Base-by-base conservation (phyloP, 306 rosid species). In the Dalbergia oliveri region DNA sequence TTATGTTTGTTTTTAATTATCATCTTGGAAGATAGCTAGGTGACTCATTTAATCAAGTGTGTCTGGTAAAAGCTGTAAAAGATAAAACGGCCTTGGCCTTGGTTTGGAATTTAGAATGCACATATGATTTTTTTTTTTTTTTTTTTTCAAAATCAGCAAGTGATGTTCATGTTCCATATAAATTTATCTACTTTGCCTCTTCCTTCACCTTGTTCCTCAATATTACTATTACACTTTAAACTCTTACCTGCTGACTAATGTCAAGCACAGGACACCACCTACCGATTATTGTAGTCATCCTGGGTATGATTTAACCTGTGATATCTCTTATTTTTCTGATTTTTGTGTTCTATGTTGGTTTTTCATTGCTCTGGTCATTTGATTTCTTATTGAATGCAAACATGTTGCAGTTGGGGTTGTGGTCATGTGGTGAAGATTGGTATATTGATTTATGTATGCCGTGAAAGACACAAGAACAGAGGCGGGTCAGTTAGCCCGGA, bases 241-340 rank as follows among this genome's bases (percentile, higher is more conserved):
- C 21, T 49, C 26, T 54, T 19, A 73, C 59, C 58, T 72, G 33
- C 76, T n/a, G 67, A 53, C n/a, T 56, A 77, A 83, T 77, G 88
- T 81, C 84, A 44, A 66, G n/a, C 51, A 0, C 51, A 4, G 65
- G 47, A 41, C 9, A 6, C 8, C 8, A 5, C 9, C 8, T 1
- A 11, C 49, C 49, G 49, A 41, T 10, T 10, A 2, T 7, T 45
- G 0, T 45, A 5, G 3, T 12, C 1, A 0, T 12, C 15, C 0
- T 51, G 5, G 63, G 79, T 81, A 74, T 2, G 50, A 68, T 81
- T 80, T 18, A 11, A 57, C 6, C 60, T 54, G 7, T 31, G 59
- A 37, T 10, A 4, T 11, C 8, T 35, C 8, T 35, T n/a, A 34
- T 59, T 34, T 0, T 57, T 41, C 19, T 66, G 14, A n/a, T n/a